Evolutionary conservation across 352 stramenopile genomes (phyloP).

Genomic region (Globisporangium nagaii): DNA sequence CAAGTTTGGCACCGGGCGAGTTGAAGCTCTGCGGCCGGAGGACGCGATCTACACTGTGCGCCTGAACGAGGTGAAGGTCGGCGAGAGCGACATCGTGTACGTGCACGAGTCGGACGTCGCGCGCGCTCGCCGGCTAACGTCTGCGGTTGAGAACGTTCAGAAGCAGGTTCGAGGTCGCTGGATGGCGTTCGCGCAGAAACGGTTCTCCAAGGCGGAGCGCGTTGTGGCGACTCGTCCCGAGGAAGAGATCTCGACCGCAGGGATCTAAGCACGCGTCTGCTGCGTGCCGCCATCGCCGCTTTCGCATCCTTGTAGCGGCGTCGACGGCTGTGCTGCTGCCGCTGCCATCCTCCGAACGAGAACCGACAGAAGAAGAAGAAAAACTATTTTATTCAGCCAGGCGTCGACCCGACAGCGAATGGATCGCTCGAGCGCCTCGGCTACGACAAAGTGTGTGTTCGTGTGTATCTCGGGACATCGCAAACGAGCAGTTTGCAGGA

Average conservation of each 20-base stretch:
- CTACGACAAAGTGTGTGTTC: constrained; percentile 2
- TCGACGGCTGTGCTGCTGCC: neutral
- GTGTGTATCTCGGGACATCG: constrained; percentile 2
- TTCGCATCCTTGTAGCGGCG: neutral
- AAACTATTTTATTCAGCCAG: constrained; percentile 16
- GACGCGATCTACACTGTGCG: constrained; percentile 80
- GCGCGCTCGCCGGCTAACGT: constrained; percentile 29
- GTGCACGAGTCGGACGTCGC: constrained; percentile 68
- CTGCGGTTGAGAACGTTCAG: constrained; percentile 46
- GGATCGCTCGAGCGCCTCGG: constrained; percentile 1
- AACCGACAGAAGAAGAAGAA: constrained; percentile 8
- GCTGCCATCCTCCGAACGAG: neutral
- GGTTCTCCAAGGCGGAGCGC: constrained; percentile 22
- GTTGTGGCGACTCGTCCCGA: constrained; percentile 31
- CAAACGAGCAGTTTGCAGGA: neutral
- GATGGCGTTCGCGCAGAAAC: constrained; percentile 32
- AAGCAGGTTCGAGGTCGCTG: constrained; percentile 42
- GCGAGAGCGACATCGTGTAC: constrained; percentile 62
- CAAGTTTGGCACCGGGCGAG: constrained; percentile 64
- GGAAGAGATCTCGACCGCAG: constrained; percentile 43
- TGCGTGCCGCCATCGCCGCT: neutral
- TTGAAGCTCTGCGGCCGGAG: constrained; percentile 52
- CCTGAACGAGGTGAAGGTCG: constrained; percentile 29
- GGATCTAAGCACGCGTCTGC: constrained; percentile 26
- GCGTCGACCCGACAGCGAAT: neutral